Base-by-base conservation (phyloP, 1,284 basidiomycete genomes). In the Hortiboletus rubellus region DNA sequence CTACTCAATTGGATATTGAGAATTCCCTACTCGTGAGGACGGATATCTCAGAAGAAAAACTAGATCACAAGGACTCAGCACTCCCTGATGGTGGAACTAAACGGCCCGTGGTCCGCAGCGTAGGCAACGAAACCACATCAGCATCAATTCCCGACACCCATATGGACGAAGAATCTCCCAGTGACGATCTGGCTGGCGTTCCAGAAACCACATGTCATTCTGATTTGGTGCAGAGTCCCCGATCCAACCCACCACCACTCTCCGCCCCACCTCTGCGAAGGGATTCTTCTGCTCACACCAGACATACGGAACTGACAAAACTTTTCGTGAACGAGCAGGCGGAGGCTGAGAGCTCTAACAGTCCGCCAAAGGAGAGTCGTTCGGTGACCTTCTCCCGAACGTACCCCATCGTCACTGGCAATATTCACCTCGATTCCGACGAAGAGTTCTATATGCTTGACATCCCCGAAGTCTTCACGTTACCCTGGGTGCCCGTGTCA, bases 371-470 rank as follows among this genome's bases (percentile, higher is more conserved):
- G 33, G 24, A 48, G 43, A 33, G 33, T 45, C 40, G 31, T 41
- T 30, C 55, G 14, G 33, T 30, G 22, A 41, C 42, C 18, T n/a
- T 45, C 6, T 37, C 49, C 17, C 47, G 48, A 24, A 38, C 41
- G 7, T 33, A 22, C n/a, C 27, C 46, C 27, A 15, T 49, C 22
- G 57, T 51, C 18, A 34, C 37, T 17, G 45, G 9, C n/a, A 36
- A 9, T 31, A 42, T 48, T 24, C 37, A 46, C 12, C 48, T 59
- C 15, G 59, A 58, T 55, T 40, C 49, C 9, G 55, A 60, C n/a
- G 44, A 46, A 51, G 66, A 60, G 30, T 76, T 77, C 54, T 60
- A 69, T 45, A 68, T 77, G 67, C 59, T 77, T 14, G 76, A 74
- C 40, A 42, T 72, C 30, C 66, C 69, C 8, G 75, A 76, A 18